phyloP scores from a whole-genome alignment of 345 rosid genomes.

The Anastatica hierochuntica region DNA sequence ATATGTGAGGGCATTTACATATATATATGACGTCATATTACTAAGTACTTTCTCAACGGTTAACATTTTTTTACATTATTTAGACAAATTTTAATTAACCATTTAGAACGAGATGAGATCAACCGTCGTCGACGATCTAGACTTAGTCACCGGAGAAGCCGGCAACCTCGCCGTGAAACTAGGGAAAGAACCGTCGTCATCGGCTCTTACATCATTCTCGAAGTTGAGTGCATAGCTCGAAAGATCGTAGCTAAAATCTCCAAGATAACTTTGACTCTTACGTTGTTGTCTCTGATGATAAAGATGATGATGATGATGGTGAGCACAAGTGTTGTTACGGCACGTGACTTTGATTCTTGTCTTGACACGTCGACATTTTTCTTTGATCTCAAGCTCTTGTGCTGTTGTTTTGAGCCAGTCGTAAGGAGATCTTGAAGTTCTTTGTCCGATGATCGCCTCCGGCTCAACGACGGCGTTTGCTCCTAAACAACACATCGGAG shows the following conservation, averaged over 20 bases:
- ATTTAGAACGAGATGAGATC: constrained; percentile 22
- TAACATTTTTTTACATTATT: no score
- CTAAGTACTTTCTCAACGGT: neutral
- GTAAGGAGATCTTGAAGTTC: constrained; percentile 36
- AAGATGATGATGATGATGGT: neutral
- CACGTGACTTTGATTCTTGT: constrained; percentile 26
- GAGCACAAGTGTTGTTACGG: constrained; percentile 13
- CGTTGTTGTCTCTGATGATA: constrained; percentile 4
- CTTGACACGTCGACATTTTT: constrained; percentile 32
- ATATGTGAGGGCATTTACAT: no score
- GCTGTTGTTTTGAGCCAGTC: constrained; percentile 35
- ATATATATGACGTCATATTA: neutral
- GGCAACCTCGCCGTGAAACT: constrained; percentile 52
- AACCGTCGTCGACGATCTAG: constrained; percentile 18
- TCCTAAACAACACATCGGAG: constrained; percentile 42
- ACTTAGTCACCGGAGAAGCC: constrained; percentile 28
- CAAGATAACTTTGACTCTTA: constrained; percentile 26
- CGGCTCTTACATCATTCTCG: constrained; percentile 36
- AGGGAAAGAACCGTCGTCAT: constrained; percentile 27
- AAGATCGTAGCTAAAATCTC: constrained; percentile 58
- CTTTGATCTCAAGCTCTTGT: constrained; percentile 34
- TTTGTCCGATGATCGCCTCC: constrained; percentile 13
- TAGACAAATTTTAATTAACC: no score
- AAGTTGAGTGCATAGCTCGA: constrained; percentile 65
- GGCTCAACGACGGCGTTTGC: constrained; percentile 16